Evolutionary conservation across 805 yeast genomes (phyloP).

Genomic region (Metschnikowia continentalis): DNA sequence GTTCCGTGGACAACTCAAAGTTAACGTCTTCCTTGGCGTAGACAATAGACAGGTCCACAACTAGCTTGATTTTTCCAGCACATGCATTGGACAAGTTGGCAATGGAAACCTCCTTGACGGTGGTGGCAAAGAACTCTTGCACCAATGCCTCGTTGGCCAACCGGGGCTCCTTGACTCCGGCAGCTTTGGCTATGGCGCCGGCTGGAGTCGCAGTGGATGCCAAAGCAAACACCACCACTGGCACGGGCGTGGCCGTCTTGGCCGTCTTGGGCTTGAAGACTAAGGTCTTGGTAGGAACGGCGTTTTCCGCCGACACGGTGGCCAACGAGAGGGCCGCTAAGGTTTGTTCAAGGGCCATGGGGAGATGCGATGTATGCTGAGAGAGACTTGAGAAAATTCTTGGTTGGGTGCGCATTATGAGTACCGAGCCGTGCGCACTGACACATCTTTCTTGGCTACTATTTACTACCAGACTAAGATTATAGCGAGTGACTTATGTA

Average conservation of each 20-base stretch:
- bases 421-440: too few species aligned
- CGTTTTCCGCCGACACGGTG: constrained; percentile 47
- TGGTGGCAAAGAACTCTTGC: constrained; percentile 51
- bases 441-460: too few species aligned
- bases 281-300: constrained; percentile 62
- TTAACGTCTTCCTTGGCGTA: constrained; percentile 37
- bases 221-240: constrained; percentile 76
- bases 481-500: too few species aligned
- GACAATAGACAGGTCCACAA: constrained; percentile 51
- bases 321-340: constrained; percentile 63
- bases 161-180: constrained; percentile 79
- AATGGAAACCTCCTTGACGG: constrained; percentile 59
- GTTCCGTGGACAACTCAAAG: constrained; percentile 47
- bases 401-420: too few species aligned
- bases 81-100: constrained; percentile 43
- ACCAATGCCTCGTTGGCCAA: constrained; percentile 81
- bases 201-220: constrained; percentile 68
- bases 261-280: constrained; percentile 92
- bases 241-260: constrained; percentile 72
- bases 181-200: constrained; percentile 57
- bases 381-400: too few species aligned
- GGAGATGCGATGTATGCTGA: not conserved
- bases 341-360: constrained; percentile 65
- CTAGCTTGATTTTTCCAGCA: constrained; percentile 56
- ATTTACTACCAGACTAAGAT: too few species aligned